phyloP scores from a whole-genome alignment of 495 filamentous ascomycete genomes.

The Penicillium crystallinum region DNA sequence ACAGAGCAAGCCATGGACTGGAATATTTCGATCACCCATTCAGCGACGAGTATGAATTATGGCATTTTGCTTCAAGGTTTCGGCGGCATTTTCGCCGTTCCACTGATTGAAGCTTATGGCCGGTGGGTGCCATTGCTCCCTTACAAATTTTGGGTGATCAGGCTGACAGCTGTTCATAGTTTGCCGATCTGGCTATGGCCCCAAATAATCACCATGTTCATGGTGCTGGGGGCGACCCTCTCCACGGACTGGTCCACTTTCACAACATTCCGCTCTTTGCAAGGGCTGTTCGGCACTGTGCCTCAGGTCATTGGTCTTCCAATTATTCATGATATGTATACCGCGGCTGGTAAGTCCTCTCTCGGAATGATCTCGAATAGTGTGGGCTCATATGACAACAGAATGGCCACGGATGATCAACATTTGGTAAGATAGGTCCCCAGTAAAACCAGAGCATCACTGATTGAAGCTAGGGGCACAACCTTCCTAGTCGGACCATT shows the following conservation, averaged over 20 bases:
- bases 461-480: constrained; percentile 28
- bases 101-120: constrained; percentile 45
- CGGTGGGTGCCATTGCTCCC: constrained; percentile 22
- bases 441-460: not conserved
- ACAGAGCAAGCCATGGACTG: constrained; percentile 45
- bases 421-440: constrained; percentile 30
- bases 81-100: constrained; percentile 49
- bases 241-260: constrained; percentile 43
- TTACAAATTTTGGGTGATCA: not conserved
- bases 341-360: constrained; percentile 26
- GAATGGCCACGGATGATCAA: constrained; percentile 48
- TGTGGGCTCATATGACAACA: not conserved
- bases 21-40: constrained; percentile 37
- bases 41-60: constrained; percentile 43
- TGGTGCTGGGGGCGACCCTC: constrained; percentile 43
- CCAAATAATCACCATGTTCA: constrained; percentile 42
- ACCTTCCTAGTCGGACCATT: constrained; percentile 44
- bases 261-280: constrained; percentile 47
- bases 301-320: constrained; percentile 44
- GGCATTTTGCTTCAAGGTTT: constrained; percentile 50
- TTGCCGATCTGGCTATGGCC: constrained; percentile 50
- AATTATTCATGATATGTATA: constrained; percentile 46
- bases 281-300: constrained; percentile 45
- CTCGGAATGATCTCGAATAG: not conserved
- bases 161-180: constrained; percentile 12